Evolutionary conservation across 257 asterid species (phyloP).

Genomic region (Penstemon newberryi): DNA sequence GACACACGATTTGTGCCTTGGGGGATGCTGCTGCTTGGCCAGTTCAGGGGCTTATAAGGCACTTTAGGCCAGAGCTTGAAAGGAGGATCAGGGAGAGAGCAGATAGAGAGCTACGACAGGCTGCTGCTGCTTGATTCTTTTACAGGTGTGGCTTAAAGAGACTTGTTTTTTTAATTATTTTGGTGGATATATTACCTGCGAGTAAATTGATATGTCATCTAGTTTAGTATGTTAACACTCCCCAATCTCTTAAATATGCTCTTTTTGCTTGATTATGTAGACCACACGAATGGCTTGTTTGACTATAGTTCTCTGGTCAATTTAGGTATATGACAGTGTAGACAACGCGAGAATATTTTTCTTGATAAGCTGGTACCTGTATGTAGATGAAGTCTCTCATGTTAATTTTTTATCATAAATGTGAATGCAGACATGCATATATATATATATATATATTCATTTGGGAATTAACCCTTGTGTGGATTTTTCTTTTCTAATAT

Average conservation of each 20-base stretch:
- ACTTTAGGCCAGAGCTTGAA: slow-evolving; percentile 94
- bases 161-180: not conserved
- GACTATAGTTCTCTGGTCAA: not conserved
- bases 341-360: slow-evolving; percentile 4
- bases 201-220: too few species aligned
- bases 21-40: slow-evolving; percentile 99
- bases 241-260: not conserved
- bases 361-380: not conserved
- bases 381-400: not conserved
- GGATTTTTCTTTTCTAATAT: slow-evolving; percentile 2
- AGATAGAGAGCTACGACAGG: slow-evolving; percentile 79
- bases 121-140: slow-evolving; percentile 68
- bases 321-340: not conserved
- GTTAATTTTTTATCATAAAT: slow-evolving; percentile 1
- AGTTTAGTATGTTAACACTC: not conserved
- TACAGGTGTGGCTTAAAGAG: slow-evolving; percentile 39
- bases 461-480: not conserved
- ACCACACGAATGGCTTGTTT: not conserved
- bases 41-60: slow-evolving; percentile 98
- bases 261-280: slow-evolving; percentile 7
- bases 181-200: not conserved
- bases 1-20: slow-evolving; percentile 98
- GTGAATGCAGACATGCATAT: not conserved
- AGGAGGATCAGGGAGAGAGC: slow-evolving; percentile 93
- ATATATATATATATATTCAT: not conserved